Base-by-base conservation (phyloP, 2,329 filamentous ascomycete genomes). In the Talaromyces sp. region DNA sequence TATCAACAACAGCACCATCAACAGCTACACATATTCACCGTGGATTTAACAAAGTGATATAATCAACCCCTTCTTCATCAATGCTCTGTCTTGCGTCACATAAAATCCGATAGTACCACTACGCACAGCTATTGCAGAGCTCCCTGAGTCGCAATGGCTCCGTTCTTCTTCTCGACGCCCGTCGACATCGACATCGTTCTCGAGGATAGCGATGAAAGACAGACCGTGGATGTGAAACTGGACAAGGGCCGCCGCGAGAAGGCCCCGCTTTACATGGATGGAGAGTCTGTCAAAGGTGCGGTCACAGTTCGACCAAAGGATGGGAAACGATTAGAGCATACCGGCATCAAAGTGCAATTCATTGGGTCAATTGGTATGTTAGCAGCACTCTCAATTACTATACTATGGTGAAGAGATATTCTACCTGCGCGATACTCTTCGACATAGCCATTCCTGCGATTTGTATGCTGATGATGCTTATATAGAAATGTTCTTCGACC, bases 111-210 rank as follows among this genome's bases (percentile, higher is more conserved):
- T 39, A 52, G 7, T 28, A 28, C 7, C 43, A 28, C 5, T 22
- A 15, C 43, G 21, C 19, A 39, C 33, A 45, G 37, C 36, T 36
- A 21, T 19, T 58, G 19, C 39, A 31, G 22, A 46, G 13, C 33
- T 28, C 51, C 13, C 39, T 19, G 52, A 48, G 52, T 54, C 63
- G 74, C 64, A 67, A 97, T 97, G 94, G 95, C 94, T 66, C 96
- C 96, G 79, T 95, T 96, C 80, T 96, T 96, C 81, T 99, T 97
- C 81, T 92, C 92, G 67, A 97, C 93, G 60, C 94, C 94, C 56
- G 89, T 99, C 77, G 94, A 99, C 77, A 99, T 99, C 79, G 94
- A 99, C 79, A 89, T 99, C 72, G 91, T 97, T 68, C 90, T 99
- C 67, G 91, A 97, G 70, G 91, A 97, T 78, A 86, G 87, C 74